Evolutionary conservation across 108 stramenopile species (phyloP), one percentile per base, ranked within the genome.

Genomic region (Cyclotella distinguenda): DNA sequence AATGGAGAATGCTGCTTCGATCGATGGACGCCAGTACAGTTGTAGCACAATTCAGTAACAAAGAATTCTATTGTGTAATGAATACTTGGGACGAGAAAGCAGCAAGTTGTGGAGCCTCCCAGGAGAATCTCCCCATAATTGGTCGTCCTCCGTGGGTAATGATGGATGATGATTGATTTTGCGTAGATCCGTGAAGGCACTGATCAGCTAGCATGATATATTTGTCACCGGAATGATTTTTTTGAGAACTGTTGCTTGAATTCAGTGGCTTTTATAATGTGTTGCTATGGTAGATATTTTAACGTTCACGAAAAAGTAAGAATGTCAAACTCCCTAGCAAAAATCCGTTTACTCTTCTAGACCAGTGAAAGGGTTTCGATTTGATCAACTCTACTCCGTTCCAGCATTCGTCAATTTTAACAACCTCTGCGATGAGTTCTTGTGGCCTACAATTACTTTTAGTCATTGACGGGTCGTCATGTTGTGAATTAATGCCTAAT

Each of bases 21-120:
- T 85, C 72, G 39, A 89, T 94, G 88, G 93, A 91, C 63, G 88
- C 85, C 56, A 81, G 56, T 35, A 65, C 66, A 15, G 83, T 90
- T 46, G 79, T 90, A 22, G 87, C 85, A 51, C 82, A 84, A 15
- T 78, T 81, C 52, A 63, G 58, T 21, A 63, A 85, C 36, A 84
- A 86, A 36, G 90, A 94, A 72, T 94, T 90, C 88, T 94, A 88
- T 60, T 94, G 93, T 64, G 93, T 94, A 31, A 88, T 94, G 93
- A 94, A 94, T 60, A 90, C 87, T 9, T 94, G 93, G 93, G 93
- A 94, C 64, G 90, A 91, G 67, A 91, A 89, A 60, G 79, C 73
- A 60, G 93, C 93, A 9, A 86, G 85, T 54, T 94, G 93, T 62
- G 90, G 86, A 2, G 93, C 93, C 18, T 88, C 93, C 3, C 88